phyloP scores from a whole-genome alignment of 2,329 filamentous ascomycete genomes.

The Zymoseptoria brevis region DNA sequence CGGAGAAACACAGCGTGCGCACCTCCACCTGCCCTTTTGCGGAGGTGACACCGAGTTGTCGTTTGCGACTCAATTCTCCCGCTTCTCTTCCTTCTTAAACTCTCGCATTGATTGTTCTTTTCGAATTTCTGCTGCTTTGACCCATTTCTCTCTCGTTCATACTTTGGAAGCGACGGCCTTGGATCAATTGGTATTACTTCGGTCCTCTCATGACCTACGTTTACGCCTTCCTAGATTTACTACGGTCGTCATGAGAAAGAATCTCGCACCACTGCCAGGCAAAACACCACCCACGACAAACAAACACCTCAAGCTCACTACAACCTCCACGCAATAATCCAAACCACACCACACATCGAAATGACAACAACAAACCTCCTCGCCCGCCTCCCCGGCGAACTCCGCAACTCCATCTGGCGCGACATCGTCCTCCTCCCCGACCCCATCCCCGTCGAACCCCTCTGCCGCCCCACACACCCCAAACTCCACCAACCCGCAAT shows the following conservation, averaged over 20 bases:
- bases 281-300: neutral
- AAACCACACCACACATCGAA: neutral
- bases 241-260: neutral
- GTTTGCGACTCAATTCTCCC: neutral
- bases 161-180: neutral
- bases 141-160: neutral
- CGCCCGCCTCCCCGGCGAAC: constrained; percentile 9
- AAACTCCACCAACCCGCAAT: constrained; percentile 12
- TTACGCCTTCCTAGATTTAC: neutral
- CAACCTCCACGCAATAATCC: neutral
- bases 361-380: neutral
- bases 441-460: constrained; percentile 10
- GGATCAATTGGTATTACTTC: neutral
- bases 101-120: neutral
- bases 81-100: neutral
- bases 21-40: neutral
- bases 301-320: neutral
- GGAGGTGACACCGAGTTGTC: neutral
- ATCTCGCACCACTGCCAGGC: neutral
- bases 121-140: neutral
- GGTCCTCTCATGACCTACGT: neutral
- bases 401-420: constrained; percentile 13
- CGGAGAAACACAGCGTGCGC: no score
- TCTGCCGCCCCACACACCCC: constrained; percentile 6
- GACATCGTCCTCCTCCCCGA: constrained; percentile 4